phyloP scores from a whole-genome alignment of 2,329 filamentous ascomycete species.

The Aspergillus sp. region DNA sequence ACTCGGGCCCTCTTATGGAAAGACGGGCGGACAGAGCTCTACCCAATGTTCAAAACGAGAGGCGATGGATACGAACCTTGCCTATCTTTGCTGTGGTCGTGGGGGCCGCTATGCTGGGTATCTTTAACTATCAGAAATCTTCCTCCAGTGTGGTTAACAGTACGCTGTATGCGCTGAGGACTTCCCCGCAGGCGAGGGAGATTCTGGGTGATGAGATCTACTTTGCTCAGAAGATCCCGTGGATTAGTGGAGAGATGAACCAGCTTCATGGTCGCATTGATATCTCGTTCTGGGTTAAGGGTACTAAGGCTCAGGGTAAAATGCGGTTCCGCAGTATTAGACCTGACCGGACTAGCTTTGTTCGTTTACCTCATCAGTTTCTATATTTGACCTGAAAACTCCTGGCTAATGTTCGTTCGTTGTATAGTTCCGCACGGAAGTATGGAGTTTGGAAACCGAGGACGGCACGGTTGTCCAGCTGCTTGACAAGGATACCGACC shows the following conservation, averaged over 20 bases:
- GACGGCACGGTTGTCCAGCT: slow-evolving; percentile 72
- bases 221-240: slow-evolving; percentile 75
- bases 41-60: slow-evolving; percentile 47
- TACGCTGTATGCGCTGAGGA: slow-evolving; percentile 89
- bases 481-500: slow-evolving; percentile 68
- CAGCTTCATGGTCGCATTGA: slow-evolving; percentile 90
- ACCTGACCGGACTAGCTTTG: slow-evolving; percentile 62
- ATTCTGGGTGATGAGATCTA: slow-evolving; percentile 85
- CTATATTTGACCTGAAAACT: not conserved
- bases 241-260: slow-evolving; percentile 86
- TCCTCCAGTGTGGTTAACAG: slow-evolving; percentile 84
- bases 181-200: slow-evolving; percentile 71
- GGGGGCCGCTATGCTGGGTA: slow-evolving; percentile 71
- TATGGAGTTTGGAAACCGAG: slow-evolving; percentile 79
- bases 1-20: slow-evolving; percentile 54
- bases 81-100: slow-evolving; percentile 79
- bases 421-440: slow-evolving; percentile 76
- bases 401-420: slow-evolving; percentile 5
- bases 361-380: slow-evolving; percentile 39
- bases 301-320: slow-evolving; percentile 67
- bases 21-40: slow-evolving; percentile 57
- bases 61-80: slow-evolving; percentile 70
- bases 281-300: slow-evolving; percentile 83
- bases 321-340: slow-evolving; percentile 82
- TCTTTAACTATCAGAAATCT: slow-evolving; percentile 99